Conservation (phyloP, 305 asterid genomes). For the Galium porrigens region DNA sequence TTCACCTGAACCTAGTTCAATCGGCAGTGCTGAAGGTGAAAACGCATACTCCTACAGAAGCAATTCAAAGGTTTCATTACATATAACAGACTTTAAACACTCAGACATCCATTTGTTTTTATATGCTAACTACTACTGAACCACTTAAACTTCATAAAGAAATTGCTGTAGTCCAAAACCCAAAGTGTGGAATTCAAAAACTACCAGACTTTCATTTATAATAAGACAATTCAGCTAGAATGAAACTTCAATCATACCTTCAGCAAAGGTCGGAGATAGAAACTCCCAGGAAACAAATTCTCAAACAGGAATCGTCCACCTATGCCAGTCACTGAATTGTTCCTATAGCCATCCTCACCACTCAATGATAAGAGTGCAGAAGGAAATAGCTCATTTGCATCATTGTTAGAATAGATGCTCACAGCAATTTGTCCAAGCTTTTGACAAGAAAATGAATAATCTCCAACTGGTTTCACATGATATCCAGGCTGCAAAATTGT, state of each 20-base stretch:
- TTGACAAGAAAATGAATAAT: slow-evolving; percentile 68
- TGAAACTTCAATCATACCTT: slow-evolving; percentile 40
- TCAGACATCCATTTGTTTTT: neutral
- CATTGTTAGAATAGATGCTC: slow-evolving; percentile 49
- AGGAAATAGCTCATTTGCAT: slow-evolving; percentile 59
- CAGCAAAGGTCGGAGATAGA: slow-evolving; percentile 82
- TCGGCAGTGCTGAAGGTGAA: slow-evolving; percentile 80
- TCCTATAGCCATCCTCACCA: slow-evolving; percentile 98
- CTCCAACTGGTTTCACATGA: slow-evolving; percentile 60
- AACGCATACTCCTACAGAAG: slow-evolving; percentile 71
- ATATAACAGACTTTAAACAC: slow-evolving; percentile 4
- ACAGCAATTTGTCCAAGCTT: slow-evolving; percentile 77
- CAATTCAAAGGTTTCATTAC: slow-evolving; percentile 12
- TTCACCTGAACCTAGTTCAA: slow-evolving; percentile 85
- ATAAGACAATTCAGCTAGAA: neutral
- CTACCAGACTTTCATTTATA: neutral
- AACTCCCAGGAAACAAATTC: slow-evolving; percentile 85
- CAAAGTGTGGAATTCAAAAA: neutral
- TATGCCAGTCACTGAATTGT: slow-evolving; percentile 68
- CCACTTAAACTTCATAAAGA: neutral
- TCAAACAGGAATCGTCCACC: slow-evolving; percentile 66
- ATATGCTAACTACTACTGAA: neutral
- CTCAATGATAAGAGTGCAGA: slow-evolving; percentile 82
- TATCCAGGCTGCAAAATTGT: slow-evolving; percentile 68
- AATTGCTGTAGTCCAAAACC: neutral